These are phyloP conservation scores for Eucalyptus grandis DNA, from an alignment of 345 rosid genomes.

Conservation along the genomic window DNA sequence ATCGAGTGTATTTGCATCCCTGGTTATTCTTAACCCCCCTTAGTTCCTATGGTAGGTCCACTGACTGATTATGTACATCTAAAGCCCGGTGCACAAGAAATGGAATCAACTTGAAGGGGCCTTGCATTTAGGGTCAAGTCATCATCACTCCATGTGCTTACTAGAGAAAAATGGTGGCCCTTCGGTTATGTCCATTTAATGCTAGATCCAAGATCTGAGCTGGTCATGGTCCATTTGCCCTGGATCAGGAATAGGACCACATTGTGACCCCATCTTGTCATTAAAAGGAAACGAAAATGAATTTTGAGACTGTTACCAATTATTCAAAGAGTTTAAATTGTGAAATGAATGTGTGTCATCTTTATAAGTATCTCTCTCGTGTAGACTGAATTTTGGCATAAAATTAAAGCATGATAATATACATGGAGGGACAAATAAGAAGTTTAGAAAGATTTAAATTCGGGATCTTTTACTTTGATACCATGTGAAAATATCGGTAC, in stretches of 20 bases:
- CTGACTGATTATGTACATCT: not conserved
- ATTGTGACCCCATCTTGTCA: not conserved
- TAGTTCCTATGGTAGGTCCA: not conserved
- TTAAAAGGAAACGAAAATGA: not conserved
- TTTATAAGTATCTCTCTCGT: not conserved
- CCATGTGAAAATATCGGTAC: not conserved
- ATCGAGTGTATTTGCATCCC: not conserved
- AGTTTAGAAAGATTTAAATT: not conserved
- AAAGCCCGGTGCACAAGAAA: not conserved
- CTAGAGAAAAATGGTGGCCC: not conserved
- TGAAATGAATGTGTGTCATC: not conserved
- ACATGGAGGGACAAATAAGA: not conserved
- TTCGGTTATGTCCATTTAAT: not conserved
- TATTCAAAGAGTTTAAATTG: no score
- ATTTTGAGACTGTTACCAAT: no score
- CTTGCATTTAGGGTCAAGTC: not conserved
- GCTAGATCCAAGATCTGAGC: not conserved
- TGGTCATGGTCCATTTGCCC: not conserved
- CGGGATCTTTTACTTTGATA: accelerated
- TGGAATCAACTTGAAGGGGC: not conserved
- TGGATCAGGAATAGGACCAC: not conserved
- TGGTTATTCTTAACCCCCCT: not conserved
- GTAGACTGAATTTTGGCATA: not conserved
- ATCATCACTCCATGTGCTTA: not conserved
- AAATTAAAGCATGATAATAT: not conserved